Base-by-base conservation (phyloP, 2,329 filamentous ascomycete species). In the Epichloe bromicola region DNA sequence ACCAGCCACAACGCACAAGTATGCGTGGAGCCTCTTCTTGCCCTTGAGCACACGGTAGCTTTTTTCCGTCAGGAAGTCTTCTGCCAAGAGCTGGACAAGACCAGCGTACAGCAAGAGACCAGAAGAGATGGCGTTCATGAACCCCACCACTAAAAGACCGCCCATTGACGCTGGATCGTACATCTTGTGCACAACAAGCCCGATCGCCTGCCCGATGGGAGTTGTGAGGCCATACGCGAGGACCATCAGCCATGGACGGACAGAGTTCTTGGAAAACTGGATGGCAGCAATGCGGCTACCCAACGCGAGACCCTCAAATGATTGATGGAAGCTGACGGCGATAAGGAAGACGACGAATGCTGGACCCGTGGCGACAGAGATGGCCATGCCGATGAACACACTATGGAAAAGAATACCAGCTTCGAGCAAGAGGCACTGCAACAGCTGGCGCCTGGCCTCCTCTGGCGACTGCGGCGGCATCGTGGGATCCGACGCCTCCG, bases 71-170 rank as follows among this genome's bases (percentile, higher is more conserved):
- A 89, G 61, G 58, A 94, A 94, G 60, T 95, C 88, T 66, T 94
- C 88, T 0, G 87, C 85, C 45, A 95, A 73, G 19, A 95, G 73
- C 68, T 95, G 87, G 4, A 94, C 88, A 42, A 95, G 70, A 0
- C 86, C 87, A 0, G 88, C 88, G 63, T 91, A 94, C 3, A 94
- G 72, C 30, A 95, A 67, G 48, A 95, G 71, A 0, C 88, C 88
- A 48, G 84, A 83, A 10, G 85, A 89, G 48, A 94, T 85, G 39
- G 86, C 87, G 60, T 95, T 94, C 76, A 91, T 93, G 62, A 90
- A 80, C 7, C 88, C 88, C 5, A 94, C 88, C 69, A 91, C 84
- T 26, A 94, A 70, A 46, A 94, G 68, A 0, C 88, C 88, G 0
- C 81, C 54, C 56, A 57, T 57, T 79, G 61, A 87, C 78, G 59